Conservation (phyloP, 441 rosid genomes). For the Bocquillonia castaneifolia region DNA sequence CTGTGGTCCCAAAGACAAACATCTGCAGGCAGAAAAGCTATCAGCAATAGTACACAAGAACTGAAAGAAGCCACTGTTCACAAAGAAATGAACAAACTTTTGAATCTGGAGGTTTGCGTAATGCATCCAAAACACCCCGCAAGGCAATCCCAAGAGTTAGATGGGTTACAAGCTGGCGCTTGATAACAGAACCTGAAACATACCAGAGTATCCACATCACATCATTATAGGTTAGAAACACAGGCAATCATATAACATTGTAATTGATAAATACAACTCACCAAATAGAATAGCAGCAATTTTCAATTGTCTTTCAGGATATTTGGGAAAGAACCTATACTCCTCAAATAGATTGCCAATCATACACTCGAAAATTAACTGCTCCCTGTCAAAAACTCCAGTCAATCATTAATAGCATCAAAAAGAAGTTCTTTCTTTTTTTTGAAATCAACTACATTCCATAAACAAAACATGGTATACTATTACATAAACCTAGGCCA, state of each 20-base stretch:
- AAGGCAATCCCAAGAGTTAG: constrained; percentile 88
- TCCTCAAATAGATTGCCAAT: constrained; percentile 95
- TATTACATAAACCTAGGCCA: neutral
- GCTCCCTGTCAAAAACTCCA: constrained; percentile 64
- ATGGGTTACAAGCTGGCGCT: constrained; percentile 96
- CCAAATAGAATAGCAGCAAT: constrained; percentile 95
- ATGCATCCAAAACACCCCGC: constrained; percentile 92
- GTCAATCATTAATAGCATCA: constrained; percentile 1
- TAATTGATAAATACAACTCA: constrained; percentile 35
- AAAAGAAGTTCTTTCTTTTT: neutral
- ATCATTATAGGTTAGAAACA: neutral
- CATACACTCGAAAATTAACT: constrained; percentile 88
- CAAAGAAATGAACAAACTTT: constrained; percentile 47
- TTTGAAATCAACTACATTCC: neutral
- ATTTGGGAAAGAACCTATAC: constrained; percentile 89
- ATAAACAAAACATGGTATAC: neutral
- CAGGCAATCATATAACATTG: constrained; percentile 2
- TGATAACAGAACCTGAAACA: constrained; percentile 75
- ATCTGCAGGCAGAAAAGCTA: constrained; percentile 50
- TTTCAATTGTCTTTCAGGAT: constrained; percentile 94
- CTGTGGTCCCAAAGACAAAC: constrained; percentile 96
- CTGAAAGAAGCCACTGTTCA: constrained; percentile 9
- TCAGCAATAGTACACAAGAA: constrained; percentile 15
- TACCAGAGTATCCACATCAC: no score
- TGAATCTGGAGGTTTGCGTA: constrained; percentile 97